Base-by-base conservation (phyloP, 2,329 filamentous ascomycete species). In the Cordyceps militaris region DNA sequence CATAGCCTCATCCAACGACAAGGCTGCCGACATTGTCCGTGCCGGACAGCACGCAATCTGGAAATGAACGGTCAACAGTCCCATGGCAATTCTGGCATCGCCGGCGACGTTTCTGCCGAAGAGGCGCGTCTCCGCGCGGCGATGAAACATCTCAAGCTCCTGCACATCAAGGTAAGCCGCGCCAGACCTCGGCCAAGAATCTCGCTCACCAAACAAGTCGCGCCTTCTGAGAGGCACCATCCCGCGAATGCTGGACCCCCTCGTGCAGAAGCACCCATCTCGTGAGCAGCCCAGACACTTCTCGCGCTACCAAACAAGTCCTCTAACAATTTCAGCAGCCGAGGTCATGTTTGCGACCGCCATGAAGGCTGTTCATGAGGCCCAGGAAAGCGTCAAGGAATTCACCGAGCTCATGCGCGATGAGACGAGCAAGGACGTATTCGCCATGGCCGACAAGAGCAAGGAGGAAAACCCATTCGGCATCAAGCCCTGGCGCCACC, bases 401-500 rank as follows among this genome's bases (percentile, higher is more conserved):
- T 81, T 84, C 56, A 72, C 72, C 6, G 68, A 77, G 5, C 66
- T 78, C 7, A 75, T 79, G 65, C 74, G 69, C 11, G 73, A 73
- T 62, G 76, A 79, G 4, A 72, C 76, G 46, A 79, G 71, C 60
- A 74, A 72, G 46, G 76, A 76, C 54, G 72, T 83, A 11, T 71
- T 86, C 56, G 74, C 79, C 11, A 75, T 79, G 58, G 81, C 78
- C 1, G 73, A 69, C 42, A 75, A 78, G 63, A 85, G 83, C 63
- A 76, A 76, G 19, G 71, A 77, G 55, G 75, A 79, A 40, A 79
- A 84, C 44, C 79, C 81, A 0, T 74, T 76, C 52, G 80, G 77
- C 4, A 84, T 86, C 61, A 80, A 76, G 63, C 76, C 79, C 2
- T 86, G 84, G 84, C 76, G 74, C 49, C 76, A 81, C 21, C 77